Evolutionary conservation across 768 basidiomycete species (phyloP), one percentile per base, ranked within the genome.

Genomic region (Lactarius sanguifluus): DNA sequence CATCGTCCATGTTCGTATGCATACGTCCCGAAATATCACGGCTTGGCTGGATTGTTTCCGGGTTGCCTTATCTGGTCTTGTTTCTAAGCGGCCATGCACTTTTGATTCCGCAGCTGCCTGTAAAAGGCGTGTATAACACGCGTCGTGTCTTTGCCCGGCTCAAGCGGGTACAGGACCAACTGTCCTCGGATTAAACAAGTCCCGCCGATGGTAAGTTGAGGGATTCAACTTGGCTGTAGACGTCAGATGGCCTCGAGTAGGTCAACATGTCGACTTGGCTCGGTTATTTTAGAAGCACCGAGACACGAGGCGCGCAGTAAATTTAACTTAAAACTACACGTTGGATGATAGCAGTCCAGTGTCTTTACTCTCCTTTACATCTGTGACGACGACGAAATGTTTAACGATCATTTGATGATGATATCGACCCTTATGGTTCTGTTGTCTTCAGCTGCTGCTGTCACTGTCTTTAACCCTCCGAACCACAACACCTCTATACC

Each of bases 1-100:
- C 59, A 68, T 38, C 38, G 16, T 45, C 28, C 38, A 73, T 73
- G 75, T 74, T 71, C 73, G 71, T 75, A 75, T 76, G 73, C 52
- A 8, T 54, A 68, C 61, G 68, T 66, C 72, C 71, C 50, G 69
- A 69, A 65, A 38, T 61, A 18, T 65, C 59, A 56, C 7, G 34
- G 2, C 15, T 32, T 56, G 55, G 28, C 45, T n/a, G 18, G 20
- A 12, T 28, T 38, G 50, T 62, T 15, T 34, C 23, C 36, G 36
- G n/a, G 23, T 5, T n/a, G 47, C n/a, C 34, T 38, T 52, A 38
- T 61, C 64, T 40, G 60, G 32, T n/a, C 25, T 45, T 28, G 59
- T 47, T 47, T 47, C n/a, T 23, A 5, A 47, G 45, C n/a, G 32
- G 64, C 18, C 15, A 23, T 23, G 28, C 23, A 34, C 2, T 40